Percentiles rank a stretch among this genome's conserved stretches.
These are phyloP conservation scores for Pogostemon cablin DNA, from an alignment of 257 asterid genomes.

Conservation along the genomic window DNA sequence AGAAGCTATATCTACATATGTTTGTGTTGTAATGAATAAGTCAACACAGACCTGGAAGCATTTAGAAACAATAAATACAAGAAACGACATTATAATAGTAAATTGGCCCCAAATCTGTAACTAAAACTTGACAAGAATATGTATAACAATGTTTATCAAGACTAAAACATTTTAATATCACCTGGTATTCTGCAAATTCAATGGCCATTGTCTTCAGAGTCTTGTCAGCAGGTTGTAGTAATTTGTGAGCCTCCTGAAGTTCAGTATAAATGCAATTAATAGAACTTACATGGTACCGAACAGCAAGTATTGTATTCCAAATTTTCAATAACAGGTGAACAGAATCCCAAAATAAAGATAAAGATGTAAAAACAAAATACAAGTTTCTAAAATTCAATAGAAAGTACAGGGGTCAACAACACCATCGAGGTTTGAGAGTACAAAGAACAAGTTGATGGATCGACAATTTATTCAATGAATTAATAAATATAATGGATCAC, in stretches of 20 bases:
- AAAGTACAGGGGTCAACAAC: conserved; percentile 4
- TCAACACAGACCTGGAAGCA: conserved; percentile 89
- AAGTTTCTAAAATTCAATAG: background rate
- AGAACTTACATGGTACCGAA: background rate
- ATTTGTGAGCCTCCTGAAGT: conserved; percentile 91
- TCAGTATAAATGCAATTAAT: conserved; percentile 29
- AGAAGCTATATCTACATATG: conserved; percentile 92
- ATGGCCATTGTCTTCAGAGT: conserved; percentile 85
- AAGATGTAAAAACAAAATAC: background rate
- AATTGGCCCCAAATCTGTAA: conserved; percentile 13
- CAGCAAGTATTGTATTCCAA: conserved; percentile 12
- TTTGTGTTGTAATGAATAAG: conserved; percentile 89
- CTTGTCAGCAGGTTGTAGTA: conserved; percentile 95
- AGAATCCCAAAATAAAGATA: too few relatives aligned
- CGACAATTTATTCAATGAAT: conserved; percentile 7
- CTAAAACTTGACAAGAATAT: conserved; percentile 7
- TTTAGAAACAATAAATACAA: conserved; percentile 30
- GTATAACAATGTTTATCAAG: conserved; percentile 20
- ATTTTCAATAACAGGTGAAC: too few relatives aligned
- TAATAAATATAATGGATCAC: background rate
- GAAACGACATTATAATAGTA: background rate
- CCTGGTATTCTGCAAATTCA: conserved; percentile 99
- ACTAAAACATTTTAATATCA: conserved; percentile 34
- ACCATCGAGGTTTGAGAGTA: background rate
- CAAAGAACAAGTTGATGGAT: conserved; percentile 16